These are phyloP conservation scores for Penicillium atrosanguineum DNA, from an alignment of 495 filamentous ascomycete genomes.

Conservation along the genomic window DNA sequence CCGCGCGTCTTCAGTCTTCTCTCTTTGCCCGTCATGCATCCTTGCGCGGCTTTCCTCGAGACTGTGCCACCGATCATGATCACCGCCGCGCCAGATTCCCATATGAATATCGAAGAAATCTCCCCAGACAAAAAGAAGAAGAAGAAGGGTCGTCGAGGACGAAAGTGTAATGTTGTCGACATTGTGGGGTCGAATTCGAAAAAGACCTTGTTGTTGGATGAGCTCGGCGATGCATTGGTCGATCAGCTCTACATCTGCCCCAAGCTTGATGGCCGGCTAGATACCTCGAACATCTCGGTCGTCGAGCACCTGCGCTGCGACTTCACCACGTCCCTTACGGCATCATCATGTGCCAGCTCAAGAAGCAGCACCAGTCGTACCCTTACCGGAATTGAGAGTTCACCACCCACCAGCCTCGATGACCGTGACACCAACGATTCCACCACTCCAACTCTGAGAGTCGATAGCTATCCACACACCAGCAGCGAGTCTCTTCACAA, in stretches of 20 bases:
- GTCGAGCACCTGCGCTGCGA: constrained; percentile 22
- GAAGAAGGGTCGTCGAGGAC: constrained; percentile 12
- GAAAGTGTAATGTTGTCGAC: constrained; percentile 8
- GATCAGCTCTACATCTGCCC: constrained; percentile 17
- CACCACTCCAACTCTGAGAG: not conserved
- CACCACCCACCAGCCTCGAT: constrained; percentile 16
- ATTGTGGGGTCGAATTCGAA: constrained; percentile 5
- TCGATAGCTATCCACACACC: not conserved
- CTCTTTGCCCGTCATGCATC: not conserved
- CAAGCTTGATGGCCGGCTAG: not conserved
- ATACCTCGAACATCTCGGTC: constrained; percentile 7
- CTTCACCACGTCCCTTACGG: not conserved
- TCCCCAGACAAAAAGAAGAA: constrained; percentile 20
- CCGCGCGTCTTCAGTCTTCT: not conserved
- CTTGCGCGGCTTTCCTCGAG: constrained; percentile 38
- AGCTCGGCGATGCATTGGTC: constrained; percentile 21
- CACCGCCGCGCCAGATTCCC: constrained; percentile 2
- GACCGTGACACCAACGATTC: constrained; percentile 2
- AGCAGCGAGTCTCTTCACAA: not conserved
- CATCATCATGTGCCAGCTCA: constrained; percentile 16
- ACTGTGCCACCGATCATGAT: constrained; percentile 11
- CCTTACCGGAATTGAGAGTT: constrained; percentile 4
- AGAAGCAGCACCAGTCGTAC: constrained; percentile 19
- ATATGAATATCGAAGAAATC: not conserved
- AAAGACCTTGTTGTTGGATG: constrained; percentile 21